A percentile compares a stretch with the other conserved stretches of the same genome.
Evolutionary conservation across 495 filamentous ascomycete genomes (phyloP).

Genomic region (Annulohypoxylon stygium): DNA sequence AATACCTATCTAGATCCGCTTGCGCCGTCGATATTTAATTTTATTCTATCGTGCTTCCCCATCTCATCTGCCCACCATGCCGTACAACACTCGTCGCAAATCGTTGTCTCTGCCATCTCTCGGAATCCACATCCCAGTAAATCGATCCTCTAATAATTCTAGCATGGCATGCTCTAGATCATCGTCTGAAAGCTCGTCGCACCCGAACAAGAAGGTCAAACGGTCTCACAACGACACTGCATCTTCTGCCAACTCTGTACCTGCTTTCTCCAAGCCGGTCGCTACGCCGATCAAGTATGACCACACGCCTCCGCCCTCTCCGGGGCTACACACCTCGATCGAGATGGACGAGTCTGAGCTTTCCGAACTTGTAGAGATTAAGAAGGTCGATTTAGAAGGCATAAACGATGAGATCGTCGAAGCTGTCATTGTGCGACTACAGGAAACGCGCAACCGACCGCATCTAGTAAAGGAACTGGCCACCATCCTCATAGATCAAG

Average conservation of each 20-base stretch:
- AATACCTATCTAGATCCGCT: conserved; percentile 43
- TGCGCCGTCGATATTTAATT: conserved; percentile 37
- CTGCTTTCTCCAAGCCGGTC: conserved; percentile 50
- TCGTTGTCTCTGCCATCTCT: conserved; percentile 93
- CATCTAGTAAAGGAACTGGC: conserved; percentile 96
- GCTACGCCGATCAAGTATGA: conserved; percentile 64
- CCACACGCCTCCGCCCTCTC: conserved; percentile 90
- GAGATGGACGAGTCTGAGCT: conserved; percentile 57
- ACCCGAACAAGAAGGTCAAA: conserved; percentile 86
- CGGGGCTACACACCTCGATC: conserved; percentile 62
- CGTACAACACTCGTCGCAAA: conserved; percentile 98
- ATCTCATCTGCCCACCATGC: conserved; percentile 77
- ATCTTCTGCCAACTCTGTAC: conserved; percentile 60
- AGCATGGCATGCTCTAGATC: conserved; percentile 54
- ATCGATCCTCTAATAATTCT: conserved; percentile 51
- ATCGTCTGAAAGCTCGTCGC: conserved; percentile 66
- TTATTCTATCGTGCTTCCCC: conserved; percentile 39
- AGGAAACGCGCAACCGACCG: conserved; percentile 91
- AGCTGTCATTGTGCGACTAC: conserved; percentile 89
- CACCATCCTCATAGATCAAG: conserved; percentile 76
- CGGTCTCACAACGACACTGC: conserved; percentile 65
- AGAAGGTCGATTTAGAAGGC: conserved; percentile 82
- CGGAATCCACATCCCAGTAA: conserved; percentile 86
- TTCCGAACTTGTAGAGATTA: conserved; percentile 51
- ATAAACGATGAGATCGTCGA: conserved; percentile 97